phyloP scores from a whole-genome alignment of 305 asterid species.

The Fraxinus albicans region DNA sequence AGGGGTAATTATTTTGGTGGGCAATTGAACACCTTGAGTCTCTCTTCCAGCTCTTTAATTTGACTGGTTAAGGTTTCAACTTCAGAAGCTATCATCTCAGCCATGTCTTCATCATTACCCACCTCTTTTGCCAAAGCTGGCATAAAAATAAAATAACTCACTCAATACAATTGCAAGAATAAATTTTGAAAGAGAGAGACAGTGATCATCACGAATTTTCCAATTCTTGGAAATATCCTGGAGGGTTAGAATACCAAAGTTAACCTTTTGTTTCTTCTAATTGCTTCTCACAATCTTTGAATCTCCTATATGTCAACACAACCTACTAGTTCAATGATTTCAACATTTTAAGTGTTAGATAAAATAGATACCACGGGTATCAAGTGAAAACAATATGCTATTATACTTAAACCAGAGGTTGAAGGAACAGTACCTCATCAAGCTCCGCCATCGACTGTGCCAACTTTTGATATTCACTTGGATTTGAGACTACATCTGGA shows the following conservation, averaged over 20 bases:
- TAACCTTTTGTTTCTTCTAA: constrained; percentile 87
- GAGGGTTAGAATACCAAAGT: constrained; percentile 18
- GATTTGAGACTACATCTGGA: constrained; percentile 89
- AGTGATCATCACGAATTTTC: background rate
- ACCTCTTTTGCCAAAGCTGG: constrained; percentile 78
- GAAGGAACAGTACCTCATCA: constrained; percentile 63
- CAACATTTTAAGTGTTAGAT: constrained; percentile 13
- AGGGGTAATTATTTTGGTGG: constrained; percentile 19
- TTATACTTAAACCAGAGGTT: constrained; percentile 4
- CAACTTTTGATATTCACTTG: constrained; percentile 82
- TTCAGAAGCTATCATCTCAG: constrained; percentile 87
- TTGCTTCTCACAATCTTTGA: constrained; percentile 80
- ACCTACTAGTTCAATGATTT: constrained; percentile 57
- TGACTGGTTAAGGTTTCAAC: constrained; percentile 57
- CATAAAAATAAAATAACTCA: constrained; percentile 18
- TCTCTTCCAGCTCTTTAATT: constrained; percentile 63
- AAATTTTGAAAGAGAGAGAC: background rate
- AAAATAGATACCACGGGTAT: constrained; percentile 2
- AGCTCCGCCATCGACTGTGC: constrained; percentile 94
- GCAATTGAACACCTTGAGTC: constrained; percentile 58
- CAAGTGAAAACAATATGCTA: constrained; percentile 1
- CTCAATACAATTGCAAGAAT: constrained; percentile 2
- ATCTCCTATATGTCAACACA: constrained; percentile 62
- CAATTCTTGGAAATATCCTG: constrained; percentile 3
- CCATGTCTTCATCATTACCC: constrained; percentile 82